Conservation (phyloP, 192 early-diverging fungal species). For the Coemansia sp. region DNA sequence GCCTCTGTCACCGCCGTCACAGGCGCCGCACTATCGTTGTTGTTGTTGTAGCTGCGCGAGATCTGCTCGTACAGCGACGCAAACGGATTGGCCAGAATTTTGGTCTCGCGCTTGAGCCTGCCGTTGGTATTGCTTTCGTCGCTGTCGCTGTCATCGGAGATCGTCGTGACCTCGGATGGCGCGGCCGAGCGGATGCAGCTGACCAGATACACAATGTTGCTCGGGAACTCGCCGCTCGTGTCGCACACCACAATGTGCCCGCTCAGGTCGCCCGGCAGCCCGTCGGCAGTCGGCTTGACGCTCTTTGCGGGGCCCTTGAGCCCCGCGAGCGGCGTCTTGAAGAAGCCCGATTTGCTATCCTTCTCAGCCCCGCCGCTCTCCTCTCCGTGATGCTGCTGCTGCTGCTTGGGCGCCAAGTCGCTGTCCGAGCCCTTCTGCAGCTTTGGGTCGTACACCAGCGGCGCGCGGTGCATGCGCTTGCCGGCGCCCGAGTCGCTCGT, state of each 20-base stretch:
- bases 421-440: slow-evolving; percentile 20
- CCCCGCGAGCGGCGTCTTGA: not conserved
- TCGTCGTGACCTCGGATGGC: slow-evolving; percentile 27
- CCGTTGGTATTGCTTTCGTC: slow-evolving; percentile 1
- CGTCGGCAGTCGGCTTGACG: slow-evolving; percentile 16
- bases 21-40: too few species aligned
- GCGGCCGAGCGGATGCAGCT: slow-evolving; percentile 62
- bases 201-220: slow-evolving; percentile 66
- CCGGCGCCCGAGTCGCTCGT: slow-evolving; percentile 2
- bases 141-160: slow-evolving; percentile 13
- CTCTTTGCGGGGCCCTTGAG: too few species aligned
- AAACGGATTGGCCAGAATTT: slow-evolving; percentile 16
- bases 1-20: not conserved
- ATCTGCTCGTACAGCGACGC: slow-evolving; percentile 51
- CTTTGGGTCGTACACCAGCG: slow-evolving; percentile 42
- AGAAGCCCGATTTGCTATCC: not conserved
- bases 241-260: slow-evolving; percentile 65
- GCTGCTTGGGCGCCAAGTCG: slow-evolving; percentile 2
- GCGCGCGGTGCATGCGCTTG: slow-evolving; percentile 29
- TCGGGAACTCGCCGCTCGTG: slow-evolving; percentile 58
- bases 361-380: not conserved
- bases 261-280: slow-evolving; percentile 41
- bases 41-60: slow-evolving; percentile 48
- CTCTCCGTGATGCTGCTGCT: too few species aligned
- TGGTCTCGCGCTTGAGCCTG: not conserved